phyloP scores from a whole-genome alignment of 768 basidiomycete species.

The Podaxis pistillaris region DNA sequence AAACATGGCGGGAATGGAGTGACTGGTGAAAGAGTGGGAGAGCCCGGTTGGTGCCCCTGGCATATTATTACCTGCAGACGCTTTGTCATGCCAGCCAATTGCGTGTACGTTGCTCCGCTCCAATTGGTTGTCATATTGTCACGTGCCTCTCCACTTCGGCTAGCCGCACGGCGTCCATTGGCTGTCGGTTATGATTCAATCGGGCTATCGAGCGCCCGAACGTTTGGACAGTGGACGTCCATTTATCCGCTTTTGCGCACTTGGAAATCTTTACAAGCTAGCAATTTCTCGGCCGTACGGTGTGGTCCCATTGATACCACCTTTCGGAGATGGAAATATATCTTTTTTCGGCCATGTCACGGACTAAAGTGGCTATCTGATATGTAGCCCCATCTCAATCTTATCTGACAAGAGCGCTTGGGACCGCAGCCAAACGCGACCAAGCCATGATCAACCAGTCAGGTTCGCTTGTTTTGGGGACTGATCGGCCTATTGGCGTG shows the following conservation, averaged over 20 bases:
- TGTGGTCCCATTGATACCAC: not conserved
- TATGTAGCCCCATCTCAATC: not conserved
- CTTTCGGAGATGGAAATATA: not conserved
- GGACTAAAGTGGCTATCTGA: too few relatives aligned
- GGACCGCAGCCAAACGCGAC: not conserved
- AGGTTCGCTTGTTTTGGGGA: not conserved
- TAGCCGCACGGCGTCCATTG: not conserved
- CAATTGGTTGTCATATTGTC: conserved; percentile 10
- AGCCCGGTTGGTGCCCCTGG: conserved; percentile 10
- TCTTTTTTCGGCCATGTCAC: too few relatives aligned
- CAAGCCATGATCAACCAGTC: conserved; percentile 8
- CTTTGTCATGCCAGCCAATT: conserved; percentile 8
- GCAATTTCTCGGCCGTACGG: too few relatives aligned
- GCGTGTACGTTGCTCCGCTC: conserved; percentile 6
- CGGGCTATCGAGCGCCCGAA: not conserved
- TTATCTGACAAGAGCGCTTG: not conserved
- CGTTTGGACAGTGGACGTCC: not conserved
- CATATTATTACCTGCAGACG: not conserved
- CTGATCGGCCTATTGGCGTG: too few relatives aligned
- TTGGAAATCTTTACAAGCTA: too few relatives aligned
- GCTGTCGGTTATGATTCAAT: not conserved
- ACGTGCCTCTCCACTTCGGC: conserved; percentile 6
- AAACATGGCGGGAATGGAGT: conserved; percentile 55
- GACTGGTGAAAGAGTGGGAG: conserved; percentile 25
- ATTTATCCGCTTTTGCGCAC: too few relatives aligned